phyloP scores from a whole-genome alignment of 1,284 basidiomycete genomes.

The Exsudoporus floridanus region DNA sequence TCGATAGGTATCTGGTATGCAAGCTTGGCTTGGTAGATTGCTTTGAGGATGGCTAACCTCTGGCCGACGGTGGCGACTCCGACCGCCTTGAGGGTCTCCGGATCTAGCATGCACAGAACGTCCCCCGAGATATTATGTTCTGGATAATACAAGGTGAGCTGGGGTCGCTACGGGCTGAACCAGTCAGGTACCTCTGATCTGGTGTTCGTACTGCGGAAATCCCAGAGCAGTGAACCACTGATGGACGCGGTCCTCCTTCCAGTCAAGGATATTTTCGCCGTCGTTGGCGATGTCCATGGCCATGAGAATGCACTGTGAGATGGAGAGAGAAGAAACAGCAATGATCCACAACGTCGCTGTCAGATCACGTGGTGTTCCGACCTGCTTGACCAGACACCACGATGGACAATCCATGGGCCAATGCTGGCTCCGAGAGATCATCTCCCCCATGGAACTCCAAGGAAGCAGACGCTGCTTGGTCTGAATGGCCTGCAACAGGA shows the following conservation, averaged over 20 bases:
- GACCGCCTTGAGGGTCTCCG: constrained; percentile 79
- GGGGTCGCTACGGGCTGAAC: not conserved
- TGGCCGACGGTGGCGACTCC: constrained; percentile 87
- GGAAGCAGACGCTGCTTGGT: constrained; percentile 39
- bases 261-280: constrained; percentile 61
- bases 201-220: constrained; percentile 76
- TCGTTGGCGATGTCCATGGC: constrained; percentile 39
- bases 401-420: constrained; percentile 67
- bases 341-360: not conserved
- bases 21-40: constrained; percentile 85
- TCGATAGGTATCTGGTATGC: constrained; percentile 82
- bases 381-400: constrained; percentile 5
- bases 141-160: constrained; percentile 34
- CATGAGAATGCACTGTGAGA: constrained; percentile 5
- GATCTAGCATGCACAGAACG: constrained; percentile 78
- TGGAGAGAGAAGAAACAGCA: constrained; percentile 7
- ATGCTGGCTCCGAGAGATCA: not conserved
- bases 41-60: constrained; percentile 83
- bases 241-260: constrained; percentile 83
- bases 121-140: constrained; percentile 92
- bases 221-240: constrained; percentile 73
- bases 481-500: constrained; percentile 36
- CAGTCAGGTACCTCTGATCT: constrained; percentile 55
- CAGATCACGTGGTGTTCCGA: constrained; percentile 26
- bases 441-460: not conserved